phyloP scores from a whole-genome alignment of 2,329 filamentous ascomycete genomes.

The Daldinia sp. region DNA sequence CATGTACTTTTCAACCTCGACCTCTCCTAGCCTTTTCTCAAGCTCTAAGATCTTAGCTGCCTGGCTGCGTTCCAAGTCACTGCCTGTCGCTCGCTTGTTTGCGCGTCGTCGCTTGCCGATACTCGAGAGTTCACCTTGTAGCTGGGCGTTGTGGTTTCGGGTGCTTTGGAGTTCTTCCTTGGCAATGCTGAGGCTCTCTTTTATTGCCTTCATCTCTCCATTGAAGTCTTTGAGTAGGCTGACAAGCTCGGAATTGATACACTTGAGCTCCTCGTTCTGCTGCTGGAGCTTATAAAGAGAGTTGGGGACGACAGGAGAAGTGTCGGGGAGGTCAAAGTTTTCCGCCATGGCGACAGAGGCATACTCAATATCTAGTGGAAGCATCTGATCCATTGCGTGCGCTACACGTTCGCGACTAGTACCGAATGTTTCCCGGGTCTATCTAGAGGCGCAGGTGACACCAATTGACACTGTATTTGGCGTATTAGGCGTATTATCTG shows the following conservation, averaged over 20 bases:
- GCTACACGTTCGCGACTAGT: too few relatives aligned
- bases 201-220: neutral
- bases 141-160: neutral
- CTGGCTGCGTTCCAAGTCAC: neutral
- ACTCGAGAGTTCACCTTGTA: neutral
- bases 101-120: neutral
- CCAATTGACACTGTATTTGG: too few relatives aligned
- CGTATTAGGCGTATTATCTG: too few relatives aligned
- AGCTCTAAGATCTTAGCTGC: neutral
- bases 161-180: neutral
- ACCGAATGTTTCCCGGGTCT: too few relatives aligned
- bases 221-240: neutral
- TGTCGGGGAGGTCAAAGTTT: neutral
- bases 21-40: neutral
- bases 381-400: too few relatives aligned
- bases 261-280: neutral
- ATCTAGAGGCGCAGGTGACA: too few relatives aligned
- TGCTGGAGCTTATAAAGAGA: neutral
- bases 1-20: neutral
- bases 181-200: neutral
- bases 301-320: neutral
- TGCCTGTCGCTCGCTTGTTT: neutral
- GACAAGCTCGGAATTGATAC: neutral
- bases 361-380: neutral
- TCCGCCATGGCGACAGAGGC: neutral